phyloP scores from a whole-genome alignment of 1,284 basidiomycete species.

The Apiotrichum mycotoxinovorans region DNA sequence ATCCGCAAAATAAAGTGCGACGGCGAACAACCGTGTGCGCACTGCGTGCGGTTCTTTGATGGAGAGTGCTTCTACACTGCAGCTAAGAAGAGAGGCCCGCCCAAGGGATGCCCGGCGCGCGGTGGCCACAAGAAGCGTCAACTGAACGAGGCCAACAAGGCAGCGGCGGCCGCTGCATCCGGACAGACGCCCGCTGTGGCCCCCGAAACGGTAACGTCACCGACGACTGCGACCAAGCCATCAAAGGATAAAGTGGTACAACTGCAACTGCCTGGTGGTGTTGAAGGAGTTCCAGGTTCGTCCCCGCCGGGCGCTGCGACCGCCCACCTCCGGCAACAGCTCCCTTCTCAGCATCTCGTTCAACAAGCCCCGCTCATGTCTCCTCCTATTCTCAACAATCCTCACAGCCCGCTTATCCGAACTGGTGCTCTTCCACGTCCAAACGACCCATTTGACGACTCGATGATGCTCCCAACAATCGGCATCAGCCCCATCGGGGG shows the following conservation, averaged over 20 bases:
- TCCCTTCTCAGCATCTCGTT: too few relatives aligned
- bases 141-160: slow-evolving; percentile 1
- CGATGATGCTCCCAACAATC: not conserved
- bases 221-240: too few relatives aligned
- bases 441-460: not conserved
- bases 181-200: not conserved
- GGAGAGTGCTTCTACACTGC: slow-evolving; percentile 18
- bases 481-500: not conserved
- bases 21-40: slow-evolving; percentile 16
- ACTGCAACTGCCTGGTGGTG: too few relatives aligned
- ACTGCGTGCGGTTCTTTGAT: slow-evolving; percentile 19
- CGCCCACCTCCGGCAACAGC: too few relatives aligned
- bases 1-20: slow-evolving; percentile 23
- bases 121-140: slow-evolving; percentile 16
- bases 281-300: too few relatives aligned
- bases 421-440: not conserved
- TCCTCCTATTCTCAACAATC: not conserved
- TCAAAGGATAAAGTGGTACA: too few relatives aligned
- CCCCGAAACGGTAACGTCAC: not conserved
- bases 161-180: not conserved
- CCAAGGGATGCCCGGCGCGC: slow-evolving; percentile 17
- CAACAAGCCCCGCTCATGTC: too few relatives aligned
- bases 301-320: too few relatives aligned
- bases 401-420: not conserved
- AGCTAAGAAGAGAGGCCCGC: slow-evolving; percentile 17